Evolutionary conservation across 495 filamentous ascomycete genomes (phyloP), one percentile per base, ranked within the genome.

Genomic region (Rostrohypoxylon terebratum): DNA sequence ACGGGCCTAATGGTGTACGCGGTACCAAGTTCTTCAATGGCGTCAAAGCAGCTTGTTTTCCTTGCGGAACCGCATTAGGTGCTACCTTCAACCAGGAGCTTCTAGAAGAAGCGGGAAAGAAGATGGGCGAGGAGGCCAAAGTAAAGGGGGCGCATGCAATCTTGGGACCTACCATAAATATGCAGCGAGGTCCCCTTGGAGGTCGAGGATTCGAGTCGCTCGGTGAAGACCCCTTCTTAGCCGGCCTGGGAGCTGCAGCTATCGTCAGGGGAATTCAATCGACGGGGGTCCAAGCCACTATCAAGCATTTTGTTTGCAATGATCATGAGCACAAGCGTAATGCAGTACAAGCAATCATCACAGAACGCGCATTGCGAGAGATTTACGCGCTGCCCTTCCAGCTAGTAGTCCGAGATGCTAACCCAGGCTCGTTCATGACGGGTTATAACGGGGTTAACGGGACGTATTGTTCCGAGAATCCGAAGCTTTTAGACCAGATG

Each of bases 291-390:
- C 88, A 87, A 21, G 90, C 91, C 0, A 92, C 90, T 0, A 81
- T 93, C 54, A 95, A 94, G 83, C 92, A 95, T 75, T 95, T 92
- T 74, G 88, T 92, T n/a, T 90, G 88, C 69, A 95, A 94, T 77
- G 92, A 94, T 73, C 90, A 91, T 74, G 92, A 95, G 73, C 88
- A 91, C 63, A 87, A 89, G 78, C 82, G 92, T 0, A 87, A 91
- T 82, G 88, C 87, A 0, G 89, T 93, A 1, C 83, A 90, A 76
- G 87, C 85, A 47, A 87, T 90, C 53, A 80, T 94, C 16, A 90
- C 90, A 0, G 85, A 91, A 57, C 85, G 92, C 20, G 89, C 92
- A 14, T 75, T 94, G 75, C 87, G 92, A 20, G 93, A 96, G 80
- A 90, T 94, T 20, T 94, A 94, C 71, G 82, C 90, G 9, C 76